Evolutionary conservation across 208 protist genomes (phyloP).

Genomic region (Trichomonas gallinae): DNA sequence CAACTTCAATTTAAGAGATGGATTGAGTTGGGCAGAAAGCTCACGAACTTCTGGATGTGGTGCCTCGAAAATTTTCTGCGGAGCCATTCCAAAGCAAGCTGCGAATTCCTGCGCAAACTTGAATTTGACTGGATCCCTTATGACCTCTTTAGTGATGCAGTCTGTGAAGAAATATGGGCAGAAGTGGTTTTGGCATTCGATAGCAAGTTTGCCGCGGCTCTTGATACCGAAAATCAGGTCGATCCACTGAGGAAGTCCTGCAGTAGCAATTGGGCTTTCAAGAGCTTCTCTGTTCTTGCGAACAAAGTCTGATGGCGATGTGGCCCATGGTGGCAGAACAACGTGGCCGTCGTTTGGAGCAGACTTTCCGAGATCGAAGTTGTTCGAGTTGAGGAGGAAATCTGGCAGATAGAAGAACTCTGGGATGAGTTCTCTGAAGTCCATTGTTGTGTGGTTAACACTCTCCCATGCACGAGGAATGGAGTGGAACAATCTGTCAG

Average conservation of each 20-base stretch:
- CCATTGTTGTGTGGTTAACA: background rate
- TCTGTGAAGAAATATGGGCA: background rate
- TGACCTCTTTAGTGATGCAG: background rate
- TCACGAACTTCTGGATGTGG: background rate
- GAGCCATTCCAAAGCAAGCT: background rate
- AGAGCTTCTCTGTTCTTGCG: conserved; percentile 44
- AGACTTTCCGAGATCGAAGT: conserved; percentile 39
- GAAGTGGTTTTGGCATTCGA: background rate
- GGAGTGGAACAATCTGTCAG: background rate
- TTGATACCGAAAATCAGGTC: conserved; percentile 57
- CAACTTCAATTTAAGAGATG: background rate
- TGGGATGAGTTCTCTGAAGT: conserved; percentile 44
- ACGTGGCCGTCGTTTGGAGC: conserved; percentile 19
- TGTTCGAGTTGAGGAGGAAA: conserved; percentile 44
- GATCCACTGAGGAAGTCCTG: conserved; percentile 51
- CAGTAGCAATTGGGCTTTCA: conserved; percentile 43
- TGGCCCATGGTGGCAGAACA: conserved; percentile 34
- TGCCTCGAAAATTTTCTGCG: background rate
- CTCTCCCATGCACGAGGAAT: background rate
- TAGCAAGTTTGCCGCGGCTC: conserved; percentile 9
- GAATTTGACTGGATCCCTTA: background rate
- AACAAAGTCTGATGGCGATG: conserved; percentile 40
- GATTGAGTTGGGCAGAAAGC: background rate
- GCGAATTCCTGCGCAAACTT: background rate
- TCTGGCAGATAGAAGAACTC: conserved; percentile 54